phyloP scores from a whole-genome alignment of 306 rosid species.

The Vachellia collinsii region DNA sequence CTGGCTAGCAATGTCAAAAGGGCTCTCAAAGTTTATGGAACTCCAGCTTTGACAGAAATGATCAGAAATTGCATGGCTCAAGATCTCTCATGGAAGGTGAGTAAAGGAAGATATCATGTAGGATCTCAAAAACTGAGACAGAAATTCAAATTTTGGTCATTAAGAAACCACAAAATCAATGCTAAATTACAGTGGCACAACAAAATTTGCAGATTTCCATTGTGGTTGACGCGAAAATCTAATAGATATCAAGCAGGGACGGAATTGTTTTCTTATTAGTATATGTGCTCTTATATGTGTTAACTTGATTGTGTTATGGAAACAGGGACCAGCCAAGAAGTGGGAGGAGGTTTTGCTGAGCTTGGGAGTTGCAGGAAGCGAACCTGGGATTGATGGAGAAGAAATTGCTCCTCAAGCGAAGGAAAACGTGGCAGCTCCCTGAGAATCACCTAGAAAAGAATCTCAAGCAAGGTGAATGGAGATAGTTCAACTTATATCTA shows the following conservation, averaged over 20 bases:
- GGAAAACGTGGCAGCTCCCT: slow-evolving; percentile 76
- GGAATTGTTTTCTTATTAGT: too few relatives aligned
- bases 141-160: background rate
- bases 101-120: slow-evolving; percentile 19
- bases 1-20: slow-evolving; percentile 55
- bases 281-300: background rate
- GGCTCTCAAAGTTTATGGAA: slow-evolving; percentile 58
- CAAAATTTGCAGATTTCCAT: too few relatives aligned
- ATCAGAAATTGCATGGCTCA: slow-evolving; percentile 75
- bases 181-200: background rate
- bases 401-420: slow-evolving; percentile 79
- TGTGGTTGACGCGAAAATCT: too few relatives aligned
- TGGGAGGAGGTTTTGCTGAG: slow-evolving; percentile 74
- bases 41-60: slow-evolving; percentile 63
- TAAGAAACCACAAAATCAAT: background rate
- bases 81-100: slow-evolving; percentile 90
- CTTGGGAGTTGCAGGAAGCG: slow-evolving; percentile 63
- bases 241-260: too few relatives aligned
- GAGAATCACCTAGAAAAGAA: slow-evolving; percentile 27
- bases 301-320: slow-evolving; percentile 22
- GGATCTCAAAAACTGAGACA: slow-evolving; percentile 3
- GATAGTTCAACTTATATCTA: background rate
- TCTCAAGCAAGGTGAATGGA: background rate
- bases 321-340: slow-evolving; percentile 74
- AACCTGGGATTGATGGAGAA: slow-evolving; percentile 69